Percentiles rank a stretch among this genome's conserved stretches.
These are phyloP conservation scores for Hyaloscypha bicolor DNA, from an alignment of 495 filamentous ascomycete genomes.

Conservation along the genomic window DNA sequence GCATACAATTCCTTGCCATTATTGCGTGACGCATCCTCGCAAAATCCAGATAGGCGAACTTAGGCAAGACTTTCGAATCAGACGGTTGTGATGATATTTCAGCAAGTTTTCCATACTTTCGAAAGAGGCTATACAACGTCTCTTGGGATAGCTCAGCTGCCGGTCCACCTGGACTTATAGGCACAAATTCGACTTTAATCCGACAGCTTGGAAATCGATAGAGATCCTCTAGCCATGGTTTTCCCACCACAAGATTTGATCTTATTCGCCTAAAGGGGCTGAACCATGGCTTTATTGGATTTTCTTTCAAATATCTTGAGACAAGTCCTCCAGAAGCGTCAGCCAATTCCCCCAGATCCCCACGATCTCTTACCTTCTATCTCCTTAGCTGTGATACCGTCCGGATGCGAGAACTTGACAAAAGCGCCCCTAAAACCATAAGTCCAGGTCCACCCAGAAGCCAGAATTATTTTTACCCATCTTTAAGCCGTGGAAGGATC, in stretches of 20 bases:
- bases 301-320: constrained; percentile 56
- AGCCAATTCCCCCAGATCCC: constrained; percentile 35
- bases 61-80: constrained; percentile 81
- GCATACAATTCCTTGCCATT: constrained; percentile 82
- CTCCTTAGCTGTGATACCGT: constrained; percentile 52
- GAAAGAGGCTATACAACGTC: constrained; percentile 81
- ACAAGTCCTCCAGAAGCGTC: constrained; percentile 33
- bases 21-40: constrained; percentile 61
- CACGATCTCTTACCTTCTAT: constrained; percentile 50
- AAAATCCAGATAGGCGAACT: constrained; percentile 80
- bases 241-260: constrained; percentile 71
- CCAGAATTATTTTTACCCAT: constrained; percentile 51
- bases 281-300: constrained; percentile 86
- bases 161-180: constrained; percentile 61
- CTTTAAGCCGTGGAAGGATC: constrained; percentile 79
- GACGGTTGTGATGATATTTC: constrained; percentile 79
- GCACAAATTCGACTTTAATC: constrained; percentile 82
- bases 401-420: constrained; percentile 76
- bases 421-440: constrained; percentile 65
- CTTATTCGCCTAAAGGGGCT: constrained; percentile 76
- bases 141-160: constrained; percentile 84
- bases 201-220: constrained; percentile 76
- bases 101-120: constrained; percentile 82
- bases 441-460: not conserved
- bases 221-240: constrained; percentile 95